Percentiles rank a stretch among this genome's conserved stretches.
phyloP scores from a whole-genome alignment of 192 early-diverging fungal genomes.

The Chytriomyces sp. region DNA sequence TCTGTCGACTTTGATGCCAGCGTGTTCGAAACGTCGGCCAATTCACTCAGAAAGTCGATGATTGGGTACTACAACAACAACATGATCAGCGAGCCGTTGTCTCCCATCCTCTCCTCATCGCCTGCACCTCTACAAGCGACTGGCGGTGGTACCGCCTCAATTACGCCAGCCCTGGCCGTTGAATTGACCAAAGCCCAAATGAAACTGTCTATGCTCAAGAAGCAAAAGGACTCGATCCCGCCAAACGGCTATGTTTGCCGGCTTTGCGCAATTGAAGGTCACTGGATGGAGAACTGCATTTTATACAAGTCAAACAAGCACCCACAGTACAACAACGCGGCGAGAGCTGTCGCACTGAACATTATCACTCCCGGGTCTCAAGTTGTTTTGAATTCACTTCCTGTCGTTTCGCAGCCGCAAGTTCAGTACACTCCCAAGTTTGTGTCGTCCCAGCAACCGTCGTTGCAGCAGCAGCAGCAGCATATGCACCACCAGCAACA shows the following conservation, averaged over 20 bases:
- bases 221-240: slow-evolving; percentile 24
- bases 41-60: neutral
- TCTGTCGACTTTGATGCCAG: slow-evolving; percentile 22
- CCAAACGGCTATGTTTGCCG: slow-evolving; percentile 27
- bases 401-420: slow-evolving; percentile 21
- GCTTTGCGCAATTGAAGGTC: slow-evolving; percentile 35
- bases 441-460: neutral
- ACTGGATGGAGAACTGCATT: slow-evolving; percentile 39
- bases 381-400: slow-evolving; percentile 20
- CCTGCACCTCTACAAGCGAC: slow-evolving; percentile 22
- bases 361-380: slow-evolving; percentile 28
- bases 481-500: neutral
- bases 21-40: neutral
- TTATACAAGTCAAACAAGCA: slow-evolving; percentile 32
- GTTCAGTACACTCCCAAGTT: slow-evolving; percentile 25
- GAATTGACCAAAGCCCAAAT: slow-evolving; percentile 21
- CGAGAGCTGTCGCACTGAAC: slow-evolving; percentile 28
- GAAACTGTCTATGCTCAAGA: slow-evolving; percentile 24
- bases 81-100: neutral
- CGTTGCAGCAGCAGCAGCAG: neutral
- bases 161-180: slow-evolving; percentile 22
- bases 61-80: neutral
- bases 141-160: slow-evolving; percentile 27
- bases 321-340: slow-evolving; percentile 36
- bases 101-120: neutral